A percentile compares a stretch with the other conserved stretches of the same genome.
Conservation (phyloP, 1,284 basidiomycete species). For the Apiotrichum veenhuisii region DNA sequence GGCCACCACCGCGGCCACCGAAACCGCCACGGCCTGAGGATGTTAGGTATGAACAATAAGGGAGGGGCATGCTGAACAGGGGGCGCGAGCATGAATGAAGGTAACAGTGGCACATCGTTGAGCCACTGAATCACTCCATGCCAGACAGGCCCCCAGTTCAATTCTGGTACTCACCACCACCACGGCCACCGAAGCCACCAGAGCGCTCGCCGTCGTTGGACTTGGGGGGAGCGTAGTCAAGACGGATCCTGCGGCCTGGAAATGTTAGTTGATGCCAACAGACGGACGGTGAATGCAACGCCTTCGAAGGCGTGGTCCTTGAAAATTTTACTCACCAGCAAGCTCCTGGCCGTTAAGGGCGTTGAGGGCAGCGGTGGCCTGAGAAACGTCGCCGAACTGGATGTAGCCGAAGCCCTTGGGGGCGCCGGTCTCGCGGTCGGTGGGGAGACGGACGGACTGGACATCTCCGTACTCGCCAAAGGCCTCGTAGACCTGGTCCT, state of each 20-base stretch:
- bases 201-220: slow-evolving; percentile 29
- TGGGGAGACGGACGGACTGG: slow-evolving; percentile 84
- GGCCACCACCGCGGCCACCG: slow-evolving; percentile 53
- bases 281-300: too few relatives aligned
- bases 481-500: slow-evolving; percentile 85
- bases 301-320: slow-evolving; percentile 68
- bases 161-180: not conserved
- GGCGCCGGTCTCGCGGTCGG: slow-evolving; percentile 79
- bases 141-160: too few relatives aligned
- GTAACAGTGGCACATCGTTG: too few relatives aligned
- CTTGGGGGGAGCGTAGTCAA: not conserved
- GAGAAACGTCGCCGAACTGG: slow-evolving; percentile 77
- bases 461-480: slow-evolving; percentile 89
- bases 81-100: too few relatives aligned
- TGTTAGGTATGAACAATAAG: too few relatives aligned
- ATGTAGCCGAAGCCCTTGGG: slow-evolving; percentile 98
- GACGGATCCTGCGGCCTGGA: too few relatives aligned
- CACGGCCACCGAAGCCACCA: slow-evolving; percentile 29
- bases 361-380: slow-evolving; percentile 77
- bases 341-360: slow-evolving; percentile 69
- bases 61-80: too few relatives aligned
- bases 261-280: too few relatives aligned
- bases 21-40: slow-evolving; percentile 43
- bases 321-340: slow-evolving; percentile 72
- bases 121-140: too few relatives aligned